Base-by-base conservation (phyloP, 768 basidiomycete genomes). In the Clavulina sp. region DNA sequence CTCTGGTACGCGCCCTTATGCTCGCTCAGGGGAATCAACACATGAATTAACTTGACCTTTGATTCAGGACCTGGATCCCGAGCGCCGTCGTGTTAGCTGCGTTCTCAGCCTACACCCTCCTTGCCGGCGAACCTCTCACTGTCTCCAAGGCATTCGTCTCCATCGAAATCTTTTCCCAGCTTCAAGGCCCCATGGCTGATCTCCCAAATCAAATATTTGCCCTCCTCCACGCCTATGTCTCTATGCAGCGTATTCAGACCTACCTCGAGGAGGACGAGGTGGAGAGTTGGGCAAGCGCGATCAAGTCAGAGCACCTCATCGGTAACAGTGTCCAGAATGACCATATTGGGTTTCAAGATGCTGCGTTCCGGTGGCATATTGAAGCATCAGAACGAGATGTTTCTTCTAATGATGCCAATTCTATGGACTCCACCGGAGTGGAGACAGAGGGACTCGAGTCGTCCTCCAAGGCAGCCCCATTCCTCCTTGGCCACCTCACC, bases 131-230 rank as follows among this genome's bases (percentile, higher is more conserved):
- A 55, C 71, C 69, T 23, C 63, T 88, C 19, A 86, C 84, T 0
- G 81, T 87, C 3, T 78, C 82, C 0, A 79, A 80, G 55, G 85
- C 84, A 0, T 88, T 88, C 65, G 84, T 84, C 0, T 73, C 84
- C 0, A 73, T 88, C 21, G 78, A 83, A 1, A 67, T 87, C 19
- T 87, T 91, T 65, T 70, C 75, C 1, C 75, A 81, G 61, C 66
- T 87, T 3, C 78, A 81, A 48, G 71, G 69, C 28, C 76, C 80
- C 2, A 78, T 83, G 77, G 73, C 75, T 4, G 70, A 69, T 16
- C 64, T 83, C 41, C 80, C 80, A 2, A 70, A 66, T 0, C 77
- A 81, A 56, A 65, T 83, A 28, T 77, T 78, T 53, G 77, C 78
- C 4, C 66, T 81, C 63, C 53, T 65, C 0, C 59, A 63, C 76